phyloP scores from a whole-genome alignment of 495 filamentous ascomycete species.

The Lichina pygmaea region DNA sequence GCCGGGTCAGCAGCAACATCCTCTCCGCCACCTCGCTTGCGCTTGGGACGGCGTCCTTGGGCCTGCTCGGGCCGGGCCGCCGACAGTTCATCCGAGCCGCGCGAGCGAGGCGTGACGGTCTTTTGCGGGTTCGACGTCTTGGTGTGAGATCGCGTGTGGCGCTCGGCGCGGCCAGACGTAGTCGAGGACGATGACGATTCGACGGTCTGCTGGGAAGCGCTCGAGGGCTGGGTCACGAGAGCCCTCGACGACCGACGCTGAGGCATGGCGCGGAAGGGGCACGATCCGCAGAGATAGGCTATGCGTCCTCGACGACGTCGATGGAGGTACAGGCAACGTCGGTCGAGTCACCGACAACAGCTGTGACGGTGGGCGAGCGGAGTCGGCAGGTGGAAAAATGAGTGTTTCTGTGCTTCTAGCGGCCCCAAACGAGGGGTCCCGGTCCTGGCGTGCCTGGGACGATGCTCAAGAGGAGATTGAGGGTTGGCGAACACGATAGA shows the following conservation, averaged over 20 bases:
- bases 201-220: constrained; percentile 7
- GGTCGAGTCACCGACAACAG: too few relatives aligned
- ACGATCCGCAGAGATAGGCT: too few relatives aligned
- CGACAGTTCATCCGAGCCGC: constrained; percentile 39
- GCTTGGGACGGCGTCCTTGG: constrained; percentile 13
- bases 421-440: too few relatives aligned
- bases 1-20: not conserved
- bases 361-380: too few relatives aligned
- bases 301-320: too few relatives aligned
- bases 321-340: too few relatives aligned
- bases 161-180: constrained; percentile 36
- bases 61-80: constrained; percentile 36
- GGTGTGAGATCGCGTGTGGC: constrained; percentile 40
- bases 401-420: too few relatives aligned
- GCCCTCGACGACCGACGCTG: constrained; percentile 82
- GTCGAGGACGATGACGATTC: constrained; percentile 40
- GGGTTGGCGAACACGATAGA: too few relatives aligned
- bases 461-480: too few relatives aligned
- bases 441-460: too few relatives aligned
- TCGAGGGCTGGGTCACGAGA: constrained; percentile 50
- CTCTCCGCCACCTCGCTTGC: constrained; percentile 14
- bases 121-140: constrained; percentile 49
- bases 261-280: constrained; percentile 15
- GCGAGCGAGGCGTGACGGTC: constrained; percentile 39
- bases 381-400: too few relatives aligned